phyloP scores from a whole-genome alignment of 352 stramenopile genomes.

The Lagenidium giganteum region DNA sequence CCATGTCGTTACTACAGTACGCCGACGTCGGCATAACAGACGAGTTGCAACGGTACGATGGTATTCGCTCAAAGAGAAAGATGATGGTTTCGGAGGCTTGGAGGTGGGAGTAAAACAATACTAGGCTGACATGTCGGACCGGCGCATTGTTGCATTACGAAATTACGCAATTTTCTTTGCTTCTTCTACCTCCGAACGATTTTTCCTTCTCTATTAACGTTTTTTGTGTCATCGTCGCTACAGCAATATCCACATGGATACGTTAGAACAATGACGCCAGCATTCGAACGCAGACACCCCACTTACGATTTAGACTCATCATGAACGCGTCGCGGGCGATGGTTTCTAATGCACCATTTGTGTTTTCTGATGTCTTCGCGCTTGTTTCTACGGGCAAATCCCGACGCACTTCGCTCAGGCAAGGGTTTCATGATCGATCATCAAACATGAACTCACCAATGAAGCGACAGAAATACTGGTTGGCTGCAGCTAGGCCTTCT shows the following conservation, averaged over 20 bases:
- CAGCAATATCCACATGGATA: not conserved
- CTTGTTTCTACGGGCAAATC: constrained; percentile 64
- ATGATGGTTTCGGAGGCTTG: too few relatives aligned
- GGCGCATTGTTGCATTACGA: too few relatives aligned
- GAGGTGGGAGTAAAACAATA: too few relatives aligned
- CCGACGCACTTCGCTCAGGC: not conserved
- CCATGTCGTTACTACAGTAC: too few relatives aligned
- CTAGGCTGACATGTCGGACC: too few relatives aligned
- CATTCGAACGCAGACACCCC: not conserved
- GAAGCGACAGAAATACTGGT: constrained; percentile 83
- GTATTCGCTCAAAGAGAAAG: too few relatives aligned
- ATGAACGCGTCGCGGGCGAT: constrained; percentile 82
- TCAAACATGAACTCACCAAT: constrained; percentile 43
- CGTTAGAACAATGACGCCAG: not conserved
- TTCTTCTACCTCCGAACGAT: constrained; percentile 55
- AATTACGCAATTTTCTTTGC: constrained; percentile 82
- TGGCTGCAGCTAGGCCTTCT: constrained; percentile 73
- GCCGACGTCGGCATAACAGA: too few relatives aligned
- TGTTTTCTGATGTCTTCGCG: constrained; percentile 87
- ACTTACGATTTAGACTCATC: constrained; percentile 85
- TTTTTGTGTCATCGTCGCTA: constrained; percentile 74
- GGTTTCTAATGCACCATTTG: constrained; percentile 78
- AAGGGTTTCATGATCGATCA: too few relatives aligned
- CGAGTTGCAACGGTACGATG: too few relatives aligned
- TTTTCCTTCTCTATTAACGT: constrained; percentile 78